Evolutionary conservation across 768 basidiomycete species (phyloP).

Genomic region (Trametes villosa): DNA sequence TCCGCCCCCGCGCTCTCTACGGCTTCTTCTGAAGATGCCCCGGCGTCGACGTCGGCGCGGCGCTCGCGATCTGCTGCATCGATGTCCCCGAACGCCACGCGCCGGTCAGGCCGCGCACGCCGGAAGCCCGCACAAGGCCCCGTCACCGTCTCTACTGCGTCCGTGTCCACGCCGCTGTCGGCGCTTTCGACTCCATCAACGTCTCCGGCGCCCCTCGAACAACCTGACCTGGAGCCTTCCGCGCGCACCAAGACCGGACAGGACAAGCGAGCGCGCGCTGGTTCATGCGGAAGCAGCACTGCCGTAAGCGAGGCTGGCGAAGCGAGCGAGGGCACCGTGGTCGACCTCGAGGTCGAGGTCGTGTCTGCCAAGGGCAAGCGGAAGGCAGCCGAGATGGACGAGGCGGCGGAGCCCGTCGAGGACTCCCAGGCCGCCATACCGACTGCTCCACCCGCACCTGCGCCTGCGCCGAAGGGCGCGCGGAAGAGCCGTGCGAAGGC

Average conservation of each 20-base stretch:
- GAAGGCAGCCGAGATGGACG: constrained; percentile 13
- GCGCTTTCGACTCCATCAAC: neutral
- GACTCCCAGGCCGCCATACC: neutral
- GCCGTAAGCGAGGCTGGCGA: constrained; percentile 21
- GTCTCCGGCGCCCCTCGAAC: neutral
- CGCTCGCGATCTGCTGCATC: neutral
- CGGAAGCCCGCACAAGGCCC: constrained; percentile 21
- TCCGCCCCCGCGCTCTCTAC: neutral
- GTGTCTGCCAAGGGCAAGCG: constrained; percentile 10
- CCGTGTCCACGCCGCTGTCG: constrained; percentile 8
- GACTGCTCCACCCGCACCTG: neutral
- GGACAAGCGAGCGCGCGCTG: neutral
- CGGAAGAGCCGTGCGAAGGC: constrained; percentile 7
- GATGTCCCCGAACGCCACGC: constrained; percentile 1
- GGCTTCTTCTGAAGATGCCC: neutral
- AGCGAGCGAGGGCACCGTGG: constrained; percentile 23
- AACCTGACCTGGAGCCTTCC: neutral
- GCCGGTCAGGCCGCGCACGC: constrained; percentile 18
- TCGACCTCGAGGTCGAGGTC: constrained; percentile 7
- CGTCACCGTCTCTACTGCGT: neutral
- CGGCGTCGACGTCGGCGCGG: neutral
- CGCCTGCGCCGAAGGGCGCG: neutral
- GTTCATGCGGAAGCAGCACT: constrained; percentile 23
- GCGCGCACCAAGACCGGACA: neutral
- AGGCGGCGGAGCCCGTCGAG: constrained; percentile 1